Conservation (phyloP, 352 stramenopile species). For the Globisporangium acanthophoron region DNA sequence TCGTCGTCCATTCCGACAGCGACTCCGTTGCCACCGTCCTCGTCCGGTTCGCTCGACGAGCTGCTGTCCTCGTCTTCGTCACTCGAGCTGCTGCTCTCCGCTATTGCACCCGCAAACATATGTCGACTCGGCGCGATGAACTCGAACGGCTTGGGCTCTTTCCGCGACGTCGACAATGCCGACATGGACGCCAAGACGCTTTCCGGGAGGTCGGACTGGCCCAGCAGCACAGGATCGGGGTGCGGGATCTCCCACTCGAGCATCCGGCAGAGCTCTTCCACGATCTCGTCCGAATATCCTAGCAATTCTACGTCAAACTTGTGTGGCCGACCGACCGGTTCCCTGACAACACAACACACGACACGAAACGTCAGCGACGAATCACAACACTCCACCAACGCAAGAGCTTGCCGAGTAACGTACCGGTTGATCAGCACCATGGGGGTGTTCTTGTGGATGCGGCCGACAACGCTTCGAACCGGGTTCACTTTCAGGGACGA, state of each 20-base stretch:
- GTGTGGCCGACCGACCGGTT: conserved; percentile 75
- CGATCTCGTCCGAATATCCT: conserved; percentile 82
- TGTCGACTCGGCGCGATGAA: conserved; percentile 67
- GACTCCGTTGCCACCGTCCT: conserved; percentile 19
- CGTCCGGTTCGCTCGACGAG: conserved; percentile 43
- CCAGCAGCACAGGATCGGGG: conserved; percentile 58
- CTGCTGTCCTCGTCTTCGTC: conserved; percentile 46
- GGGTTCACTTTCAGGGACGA: conserved; percentile 97
- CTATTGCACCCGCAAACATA: conserved; percentile 69
- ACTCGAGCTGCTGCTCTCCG: conserved; percentile 53
- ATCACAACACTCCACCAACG: neutral
- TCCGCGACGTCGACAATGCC: conserved; percentile 11
- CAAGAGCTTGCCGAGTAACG: neutral
- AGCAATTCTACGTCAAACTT: conserved; percentile 83
- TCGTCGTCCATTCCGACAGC: conserved; percentile 34
- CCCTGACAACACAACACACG: conserved; percentile 18
- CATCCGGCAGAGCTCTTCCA: conserved; percentile 69
- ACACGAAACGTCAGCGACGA: neutral
- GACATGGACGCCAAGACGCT: conserved; percentile 19
- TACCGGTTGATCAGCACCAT: conserved; percentile 84
- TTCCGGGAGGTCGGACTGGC: conserved; percentile 49
- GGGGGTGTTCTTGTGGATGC: conserved; percentile 73
- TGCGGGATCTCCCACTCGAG: conserved; percentile 76
- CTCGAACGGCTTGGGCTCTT: conserved; percentile 43
- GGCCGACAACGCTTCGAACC: conserved; percentile 87